Evolutionary conservation across 257 asterid genomes (phyloP), one percentile per base, ranked within the genome.

Genomic region (Perilla frutescens): DNA sequence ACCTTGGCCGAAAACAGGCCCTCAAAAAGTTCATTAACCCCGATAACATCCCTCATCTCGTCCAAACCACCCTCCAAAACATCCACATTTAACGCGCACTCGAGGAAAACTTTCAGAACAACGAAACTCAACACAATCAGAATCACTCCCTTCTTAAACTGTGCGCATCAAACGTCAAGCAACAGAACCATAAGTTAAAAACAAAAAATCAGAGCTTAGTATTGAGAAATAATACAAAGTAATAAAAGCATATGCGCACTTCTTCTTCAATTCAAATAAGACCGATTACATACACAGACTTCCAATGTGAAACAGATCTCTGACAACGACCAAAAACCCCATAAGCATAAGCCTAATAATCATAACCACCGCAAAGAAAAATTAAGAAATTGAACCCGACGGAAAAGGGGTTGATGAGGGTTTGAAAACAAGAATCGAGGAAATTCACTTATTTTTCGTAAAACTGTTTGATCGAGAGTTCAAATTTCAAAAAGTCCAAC

Each of bases 1-100:
- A 70, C 83, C 77, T 83, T 11, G 92, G 90, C 88, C 87, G 88
- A 81, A 87, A 87, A 80, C 90, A 87, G 90, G 90, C 92, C 92
- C 81, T 70, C 83, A 87, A 79, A 69, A 85, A 72, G 84, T 85
- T 87, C 84, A 87, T 85, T 72, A 87, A 87, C 87, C 87, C 90
- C 3, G 92, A 83, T 72, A 87, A 83, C 92, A 87, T 87, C 87
- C 90, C 92, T 87, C 92, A 87, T 87, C 81, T 85, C 92, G 73
- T 73, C 87, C 81, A 83, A 85, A 83, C 54, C 57, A 83, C 83
- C 88, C 81, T 79, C 88, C 81, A 73, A 78, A 56, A 76, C 69
- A 53, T 81, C 69, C 77, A 70, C 92, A 84, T 83, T 76, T 77
- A 74, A 70, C 69, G 75, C 39, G 76, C 77, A 71, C 80, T 8